These are phyloP conservation scores for Byssothecium circinans DNA, from an alignment of 2,329 filamentous ascomycete genomes.

Conservation along the genomic window DNA sequence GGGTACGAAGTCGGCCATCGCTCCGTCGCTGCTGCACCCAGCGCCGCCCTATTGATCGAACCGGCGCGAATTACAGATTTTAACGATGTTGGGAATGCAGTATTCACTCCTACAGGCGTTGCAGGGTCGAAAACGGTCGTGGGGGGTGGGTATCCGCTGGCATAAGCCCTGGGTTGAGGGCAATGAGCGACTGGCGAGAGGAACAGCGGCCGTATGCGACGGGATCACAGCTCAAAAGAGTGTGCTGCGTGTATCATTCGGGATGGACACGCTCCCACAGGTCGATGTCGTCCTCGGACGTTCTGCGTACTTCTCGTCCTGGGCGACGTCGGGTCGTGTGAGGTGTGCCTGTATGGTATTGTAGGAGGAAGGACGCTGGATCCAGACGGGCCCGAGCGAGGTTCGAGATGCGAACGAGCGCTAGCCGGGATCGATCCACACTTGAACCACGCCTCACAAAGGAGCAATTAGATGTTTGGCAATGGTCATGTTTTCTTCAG, in stretches of 20 bases:
- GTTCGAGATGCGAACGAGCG: constrained; percentile 1
- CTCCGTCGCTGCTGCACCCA: constrained; percentile 28
- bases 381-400: constrained; percentile 7
- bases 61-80: constrained; percentile 10
- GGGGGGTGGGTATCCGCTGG: constrained; percentile 31
- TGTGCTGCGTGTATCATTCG: not conserved
- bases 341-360: constrained; percentile 12
- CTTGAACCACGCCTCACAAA: constrained; percentile 7
- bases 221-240: not conserved
- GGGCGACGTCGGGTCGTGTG: constrained; percentile 18
- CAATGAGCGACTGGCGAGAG: constrained; percentile 6
- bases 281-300: constrained; percentile 4
- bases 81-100: constrained; percentile 12
- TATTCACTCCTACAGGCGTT: constrained; percentile 6
- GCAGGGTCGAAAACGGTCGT: constrained; percentile 10
- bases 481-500: not conserved
- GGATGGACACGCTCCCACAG: not conserved
- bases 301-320: constrained; percentile 16
- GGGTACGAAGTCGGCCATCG: constrained; percentile 43
- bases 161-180: constrained; percentile 32
- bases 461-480: not conserved
- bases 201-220: not conserved
- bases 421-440: constrained; percentile 2
- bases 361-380: constrained; percentile 6
- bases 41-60: constrained; percentile 14